Evolutionary conservation across 805 yeast genomes (phyloP).

Genomic region (Vanderwaltozyma tropicalis): DNA sequence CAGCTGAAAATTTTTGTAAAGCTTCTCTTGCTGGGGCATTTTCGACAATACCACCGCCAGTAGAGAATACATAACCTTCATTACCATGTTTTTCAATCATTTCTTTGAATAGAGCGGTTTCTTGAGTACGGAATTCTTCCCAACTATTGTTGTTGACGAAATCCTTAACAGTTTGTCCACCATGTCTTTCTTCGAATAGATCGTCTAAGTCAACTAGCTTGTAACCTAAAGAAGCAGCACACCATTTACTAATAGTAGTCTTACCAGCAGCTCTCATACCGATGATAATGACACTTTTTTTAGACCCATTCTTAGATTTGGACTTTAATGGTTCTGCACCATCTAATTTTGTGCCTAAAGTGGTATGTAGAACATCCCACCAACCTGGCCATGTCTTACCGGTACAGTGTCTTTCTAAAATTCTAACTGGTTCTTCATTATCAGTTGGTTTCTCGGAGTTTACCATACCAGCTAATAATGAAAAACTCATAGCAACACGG

Average conservation of each 20-base stretch:
- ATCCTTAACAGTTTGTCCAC: conserved; percentile 41
- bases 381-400: conserved; percentile 99
- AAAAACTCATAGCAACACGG: conserved; percentile 95
- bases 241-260: conserved; percentile 73
- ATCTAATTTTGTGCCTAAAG: conserved; percentile 52
- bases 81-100: conserved; percentile 29
- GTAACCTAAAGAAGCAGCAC: conserved; percentile 59
- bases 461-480: conserved; percentile 70
- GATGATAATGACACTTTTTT: conserved; percentile 56
- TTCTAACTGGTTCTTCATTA: conserved; percentile 43
- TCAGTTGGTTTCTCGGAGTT: conserved; percentile 4
- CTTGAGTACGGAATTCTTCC: conserved; percentile 74
- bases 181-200: conserved; percentile 45
- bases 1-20: conserved; percentile 42
- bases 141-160: conserved; percentile 63
- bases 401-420: conserved; percentile 83
- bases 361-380: conserved; percentile 87
- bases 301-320: conserved; percentile 2
- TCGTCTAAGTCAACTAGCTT: conserved; percentile 66
- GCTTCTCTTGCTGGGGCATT: conserved; percentile 51
- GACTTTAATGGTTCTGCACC: conserved; percentile 50
- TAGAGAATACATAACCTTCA: conserved; percentile 62
- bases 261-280: conserved; percentile 99
- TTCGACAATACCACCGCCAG: conserved; percentile 97
- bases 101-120: conserved; percentile 45